Percentiles rank a stretch among this genome's conserved stretches.
phyloP scores from a whole-genome alignment of 2,329 filamentous ascomycete species.

The Nothophoma quercina region DNA sequence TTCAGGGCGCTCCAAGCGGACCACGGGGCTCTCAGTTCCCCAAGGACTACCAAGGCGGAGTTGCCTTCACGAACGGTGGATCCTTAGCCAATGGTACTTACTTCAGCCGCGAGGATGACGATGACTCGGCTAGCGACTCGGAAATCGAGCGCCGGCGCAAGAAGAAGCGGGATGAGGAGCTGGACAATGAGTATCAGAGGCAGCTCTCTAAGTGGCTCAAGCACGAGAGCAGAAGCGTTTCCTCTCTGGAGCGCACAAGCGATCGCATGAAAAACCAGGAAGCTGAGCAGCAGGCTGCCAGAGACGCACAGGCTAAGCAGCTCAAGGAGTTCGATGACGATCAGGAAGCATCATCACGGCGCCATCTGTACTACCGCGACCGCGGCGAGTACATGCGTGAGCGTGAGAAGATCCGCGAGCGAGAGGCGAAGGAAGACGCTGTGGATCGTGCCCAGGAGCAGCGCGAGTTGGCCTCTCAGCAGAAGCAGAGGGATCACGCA shows the following conservation, averaged over 20 bases:
- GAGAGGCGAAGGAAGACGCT: conserved; percentile 82
- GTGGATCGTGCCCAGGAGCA: conserved; percentile 80
- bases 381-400: conserved; percentile 85
- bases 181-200: conserved; percentile 82
- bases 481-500: conserved; percentile 77
- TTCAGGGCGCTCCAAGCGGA: conserved; percentile 78
- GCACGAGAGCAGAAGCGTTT: conserved; percentile 81
- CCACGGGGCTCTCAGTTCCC: conserved; percentile 72
- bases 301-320: conserved; percentile 73
- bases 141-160: conserved; percentile 79
- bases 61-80: conserved; percentile 83
- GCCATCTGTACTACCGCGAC: conserved; percentile 86
- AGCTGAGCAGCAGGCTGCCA: conserved; percentile 68
- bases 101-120: conserved; percentile 77
- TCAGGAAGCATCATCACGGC: conserved; percentile 74
- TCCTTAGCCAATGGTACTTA: conserved; percentile 65
- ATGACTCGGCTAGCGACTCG: conserved; percentile 85
- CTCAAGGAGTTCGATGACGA: conserved; percentile 90
- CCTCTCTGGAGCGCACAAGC: conserved; percentile 84
- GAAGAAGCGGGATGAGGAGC: conserved; percentile 75
- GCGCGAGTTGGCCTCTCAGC: conserved; percentile 73
- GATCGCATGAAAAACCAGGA: conserved; percentile 80
- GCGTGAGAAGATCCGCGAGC: conserved; percentile 73
- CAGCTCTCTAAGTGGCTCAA: conserved; percentile 91
- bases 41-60: conserved; percentile 76